Conservation (phyloP, 2,329 filamentous ascomycete species). For the Aspergillus sp. region DNA sequence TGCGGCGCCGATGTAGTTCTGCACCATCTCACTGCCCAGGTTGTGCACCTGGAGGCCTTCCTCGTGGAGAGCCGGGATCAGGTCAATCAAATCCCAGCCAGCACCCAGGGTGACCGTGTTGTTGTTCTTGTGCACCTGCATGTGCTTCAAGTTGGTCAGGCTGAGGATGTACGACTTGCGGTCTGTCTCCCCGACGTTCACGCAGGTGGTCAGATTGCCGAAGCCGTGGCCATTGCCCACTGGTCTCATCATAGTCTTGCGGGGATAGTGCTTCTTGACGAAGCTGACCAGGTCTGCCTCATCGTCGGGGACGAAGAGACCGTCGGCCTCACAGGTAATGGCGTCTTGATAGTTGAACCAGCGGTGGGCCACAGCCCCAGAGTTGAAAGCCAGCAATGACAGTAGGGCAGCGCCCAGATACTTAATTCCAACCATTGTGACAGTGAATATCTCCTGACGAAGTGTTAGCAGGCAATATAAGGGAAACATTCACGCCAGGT, state of each 20-base stretch:
- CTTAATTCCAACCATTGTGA: background rate
- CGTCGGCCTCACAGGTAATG: background rate
- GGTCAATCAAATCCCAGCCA: conserved; percentile 23
- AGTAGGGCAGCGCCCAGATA: background rate
- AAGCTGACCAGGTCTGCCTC: background rate
- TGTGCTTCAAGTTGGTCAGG: background rate
- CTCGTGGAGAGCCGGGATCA: conserved; percentile 15
- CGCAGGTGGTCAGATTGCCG: background rate
- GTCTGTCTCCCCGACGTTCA: background rate
- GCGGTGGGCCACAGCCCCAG: background rate
- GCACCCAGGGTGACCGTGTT: conserved; percentile 21
- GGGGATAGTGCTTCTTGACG: background rate
- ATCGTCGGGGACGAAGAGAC: background rate
- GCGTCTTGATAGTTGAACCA: background rate
- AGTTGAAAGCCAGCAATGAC: background rate
- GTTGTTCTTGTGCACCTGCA: background rate
- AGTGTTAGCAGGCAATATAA: too few relatives aligned
- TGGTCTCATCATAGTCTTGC: background rate
- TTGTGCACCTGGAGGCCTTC: conserved; percentile 17
- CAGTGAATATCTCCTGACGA: too few relatives aligned
- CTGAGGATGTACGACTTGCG: background rate
- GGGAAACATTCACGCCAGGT: too few relatives aligned
- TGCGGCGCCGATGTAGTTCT: conserved; percentile 21
- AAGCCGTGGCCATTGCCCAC: background rate
- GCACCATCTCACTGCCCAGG: conserved; percentile 19